These are phyloP conservation scores for Lepidium africanum DNA, from an alignment of 345 rosid genomes.

Conservation along the genomic window DNA sequence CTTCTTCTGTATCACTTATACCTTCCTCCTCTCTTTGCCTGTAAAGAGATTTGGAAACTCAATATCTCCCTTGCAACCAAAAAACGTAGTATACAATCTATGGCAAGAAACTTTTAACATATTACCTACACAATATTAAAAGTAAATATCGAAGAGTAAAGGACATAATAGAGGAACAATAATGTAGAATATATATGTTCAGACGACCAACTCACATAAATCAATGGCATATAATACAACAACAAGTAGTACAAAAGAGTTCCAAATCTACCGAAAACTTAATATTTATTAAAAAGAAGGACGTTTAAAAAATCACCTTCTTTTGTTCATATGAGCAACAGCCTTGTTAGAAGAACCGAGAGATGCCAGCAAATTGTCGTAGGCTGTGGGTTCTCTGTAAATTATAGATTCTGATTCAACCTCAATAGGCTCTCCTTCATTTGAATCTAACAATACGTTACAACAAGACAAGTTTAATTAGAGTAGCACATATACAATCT, in stretches of 20 bases:
- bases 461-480: not conserved
- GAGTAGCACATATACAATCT: not conserved
- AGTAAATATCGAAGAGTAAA: not conserved
- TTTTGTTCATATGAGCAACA: constrained; percentile 38
- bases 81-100: not conserved
- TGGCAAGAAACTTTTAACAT: not conserved
- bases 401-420: constrained; percentile 25
- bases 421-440: constrained; percentile 20
- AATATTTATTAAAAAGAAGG: not conserved
- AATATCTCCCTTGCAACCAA: not conserved
- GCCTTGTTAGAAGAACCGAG: constrained; percentile 42
- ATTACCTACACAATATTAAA: not conserved
- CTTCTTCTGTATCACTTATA: constrained; percentile 45
- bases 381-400: constrained; percentile 38
- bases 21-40: constrained; percentile 56
- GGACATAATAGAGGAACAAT: not conserved
- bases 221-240: not conserved
- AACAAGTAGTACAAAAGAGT: not conserved
- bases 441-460: constrained; percentile 20
- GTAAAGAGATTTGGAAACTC: not conserved
- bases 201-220: not conserved
- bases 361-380: constrained; percentile 40
- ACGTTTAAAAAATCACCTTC: constrained; percentile 34
- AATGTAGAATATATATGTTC: not conserved
- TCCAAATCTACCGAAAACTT: not conserved